Evolutionary conservation across 495 filamentous ascomycete species (phyloP).

Genomic region (Aspergillus ellipticus): DNA sequence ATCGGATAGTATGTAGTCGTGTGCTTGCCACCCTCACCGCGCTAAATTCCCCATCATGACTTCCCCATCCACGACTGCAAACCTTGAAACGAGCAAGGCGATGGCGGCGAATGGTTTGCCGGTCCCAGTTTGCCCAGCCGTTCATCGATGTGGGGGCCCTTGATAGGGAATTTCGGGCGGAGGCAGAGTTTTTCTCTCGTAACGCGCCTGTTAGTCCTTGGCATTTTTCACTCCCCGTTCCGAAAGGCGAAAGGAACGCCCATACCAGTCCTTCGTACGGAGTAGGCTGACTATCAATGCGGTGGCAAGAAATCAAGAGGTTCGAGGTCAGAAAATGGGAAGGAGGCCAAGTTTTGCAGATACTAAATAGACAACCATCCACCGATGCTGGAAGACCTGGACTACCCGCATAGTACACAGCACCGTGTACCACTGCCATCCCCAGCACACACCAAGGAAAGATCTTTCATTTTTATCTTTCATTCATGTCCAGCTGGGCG

Average conservation of each 20-base stretch:
- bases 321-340: too few species aligned
- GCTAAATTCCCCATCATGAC: not conserved
- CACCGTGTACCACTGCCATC: too few species aligned
- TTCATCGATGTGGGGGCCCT: conserved; percentile 10
- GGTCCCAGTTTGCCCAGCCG: not conserved
- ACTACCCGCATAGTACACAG: too few species aligned
- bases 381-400: not conserved
- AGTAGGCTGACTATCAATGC: too few species aligned
- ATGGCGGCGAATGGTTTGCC: conserved; percentile 6
- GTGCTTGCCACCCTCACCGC: not conserved
- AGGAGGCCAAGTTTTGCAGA: too few species aligned
- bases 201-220: not conserved
- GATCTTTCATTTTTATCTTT: too few species aligned
- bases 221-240: not conserved
- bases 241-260: too few species aligned
- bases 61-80: conserved; percentile 3
- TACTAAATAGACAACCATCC: not conserved
- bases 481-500: not conserved
- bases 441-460: too few species aligned
- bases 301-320: too few species aligned
- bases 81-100: not conserved
- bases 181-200: conserved; percentile 13
- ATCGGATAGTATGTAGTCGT: not conserved
- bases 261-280: too few species aligned
- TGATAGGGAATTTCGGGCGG: conserved; percentile 2